Evolutionary conservation across 2,329 filamentous ascomycete species (phyloP), one percentile per base, ranked within the genome.

Genomic region (Parasarocladium wereldwijsianum): DNA sequence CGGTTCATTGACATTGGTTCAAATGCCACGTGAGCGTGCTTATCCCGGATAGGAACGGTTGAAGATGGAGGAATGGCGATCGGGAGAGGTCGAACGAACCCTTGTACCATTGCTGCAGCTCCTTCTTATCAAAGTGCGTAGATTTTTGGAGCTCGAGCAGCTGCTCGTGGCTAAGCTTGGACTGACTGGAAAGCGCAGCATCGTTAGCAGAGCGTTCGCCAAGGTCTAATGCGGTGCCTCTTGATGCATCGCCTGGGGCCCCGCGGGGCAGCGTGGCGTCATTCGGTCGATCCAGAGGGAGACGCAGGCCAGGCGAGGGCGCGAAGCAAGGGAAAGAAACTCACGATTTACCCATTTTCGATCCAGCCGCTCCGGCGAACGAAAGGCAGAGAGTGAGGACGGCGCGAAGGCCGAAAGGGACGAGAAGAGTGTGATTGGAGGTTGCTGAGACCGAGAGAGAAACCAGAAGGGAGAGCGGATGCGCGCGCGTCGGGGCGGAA

Each of bases 31-130:
- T n/a, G n/a, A n/a, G n/a, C n/a, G n/a, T n/a, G n/a, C n/a, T n/a
- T n/a, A n/a, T n/a, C n/a, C n/a, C n/a, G n/a, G n/a, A n/a, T n/a
- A 24, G 26, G 17, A 14, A 13, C 17, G 19, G n/a, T 16, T 10
- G 22, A 26, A n/a, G 26, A 18, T 28, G 20, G 28, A 24, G 18
- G 20, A 17, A 22, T 11, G 31, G 8, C 12, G 27, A 14, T n/a
- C 13, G 36, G 23, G 12, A 32, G 15, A 31, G 17, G 24, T 26
- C 19, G 25, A 26, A 41, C 73, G 40, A 57, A 93, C 90, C 90
- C 70, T 96, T 96, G 61, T 98, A 96, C 90, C 90, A 98, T 75
- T 96, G 87, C 56, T 98, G 90, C 52, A 98, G 60, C 60, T 98
- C 90, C 66, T 96, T 96, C 76, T 94, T 94, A 60, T 98, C 90